Evolutionary conservation across 2,329 filamentous ascomycete species (phyloP).

Genomic region (Pezicula rhizophila): DNA sequence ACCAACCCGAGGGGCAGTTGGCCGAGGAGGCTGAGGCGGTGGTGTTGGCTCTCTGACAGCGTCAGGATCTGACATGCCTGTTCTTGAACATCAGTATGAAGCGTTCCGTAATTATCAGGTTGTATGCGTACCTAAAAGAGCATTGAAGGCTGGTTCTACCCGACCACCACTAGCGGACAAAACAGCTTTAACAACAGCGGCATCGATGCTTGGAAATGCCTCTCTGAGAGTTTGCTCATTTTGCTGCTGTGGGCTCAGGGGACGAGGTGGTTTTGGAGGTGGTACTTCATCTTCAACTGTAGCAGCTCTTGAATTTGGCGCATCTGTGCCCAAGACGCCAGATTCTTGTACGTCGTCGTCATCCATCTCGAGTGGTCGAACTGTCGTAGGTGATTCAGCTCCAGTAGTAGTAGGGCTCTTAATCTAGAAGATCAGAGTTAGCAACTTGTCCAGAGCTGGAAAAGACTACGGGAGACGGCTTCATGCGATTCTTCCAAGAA

Average conservation of each 20-base stretch:
- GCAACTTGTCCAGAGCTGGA: slow-evolving; percentile 1
- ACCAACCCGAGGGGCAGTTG: slow-evolving; percentile 44
- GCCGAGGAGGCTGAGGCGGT: slow-evolving; percentile 77
- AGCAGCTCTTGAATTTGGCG: slow-evolving; percentile 35
- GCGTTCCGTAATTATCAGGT: background rate
- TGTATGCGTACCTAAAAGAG: slow-evolving; percentile 63
- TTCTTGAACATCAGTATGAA: slow-evolving; percentile 5
- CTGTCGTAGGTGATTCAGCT: slow-evolving; percentile 62
- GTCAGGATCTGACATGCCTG: slow-evolving; percentile 76
- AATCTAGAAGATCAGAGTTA: slow-evolving; percentile 11
- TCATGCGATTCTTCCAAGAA: slow-evolving; percentile 13
- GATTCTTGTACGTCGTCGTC: slow-evolving; percentile 65
- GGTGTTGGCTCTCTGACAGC: slow-evolving; percentile 54
- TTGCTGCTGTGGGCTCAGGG: slow-evolving; percentile 74
- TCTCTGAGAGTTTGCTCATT: slow-evolving; percentile 85
- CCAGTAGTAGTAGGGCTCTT: slow-evolving; percentile 25
- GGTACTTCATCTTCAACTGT: slow-evolving; percentile 37
- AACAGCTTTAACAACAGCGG: slow-evolving; percentile 77
- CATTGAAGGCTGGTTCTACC: slow-evolving; percentile 93
- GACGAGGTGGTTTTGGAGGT: slow-evolving; percentile 80
- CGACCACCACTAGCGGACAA: slow-evolving; percentile 78
- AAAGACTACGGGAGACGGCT: slow-evolving; percentile 10
- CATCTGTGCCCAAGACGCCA: slow-evolving; percentile 41
- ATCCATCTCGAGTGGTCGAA: slow-evolving; percentile 59
- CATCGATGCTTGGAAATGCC: slow-evolving; percentile 83